Evolutionary conservation across 495 filamentous ascomycete genomes (phyloP).

Genomic region (Ramalina intermedia): DNA sequence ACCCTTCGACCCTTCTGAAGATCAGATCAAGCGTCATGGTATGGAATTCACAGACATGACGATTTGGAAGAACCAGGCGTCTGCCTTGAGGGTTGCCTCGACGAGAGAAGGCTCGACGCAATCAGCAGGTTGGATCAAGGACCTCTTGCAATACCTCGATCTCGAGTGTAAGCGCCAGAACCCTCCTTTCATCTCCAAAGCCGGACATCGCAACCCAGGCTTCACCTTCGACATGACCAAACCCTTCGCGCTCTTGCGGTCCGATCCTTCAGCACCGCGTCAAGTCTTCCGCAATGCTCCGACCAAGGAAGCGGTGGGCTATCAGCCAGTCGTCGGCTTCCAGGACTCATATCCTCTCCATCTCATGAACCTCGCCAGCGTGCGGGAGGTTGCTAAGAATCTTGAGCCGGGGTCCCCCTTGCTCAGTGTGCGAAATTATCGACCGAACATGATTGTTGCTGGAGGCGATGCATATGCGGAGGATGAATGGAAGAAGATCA

Average conservation of each 20-base stretch:
- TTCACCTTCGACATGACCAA: slow-evolving; percentile 49
- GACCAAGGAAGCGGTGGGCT: slow-evolving; percentile 48
- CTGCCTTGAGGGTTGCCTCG: slow-evolving; percentile 40
- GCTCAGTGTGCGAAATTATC: slow-evolving; percentile 58
- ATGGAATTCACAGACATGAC: slow-evolving; percentile 50
- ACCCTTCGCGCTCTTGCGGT: slow-evolving; percentile 55
- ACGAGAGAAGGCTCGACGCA: slow-evolving; percentile 18
- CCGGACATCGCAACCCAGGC: slow-evolving; percentile 28
- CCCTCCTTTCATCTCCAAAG: slow-evolving; percentile 7
- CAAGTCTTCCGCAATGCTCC: slow-evolving; percentile 68
- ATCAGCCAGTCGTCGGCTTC: slow-evolving; percentile 66
- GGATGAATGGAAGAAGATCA: slow-evolving; percentile 64
- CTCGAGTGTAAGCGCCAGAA: neutral
- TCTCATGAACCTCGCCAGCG: slow-evolving; percentile 58
- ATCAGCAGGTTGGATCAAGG: slow-evolving; percentile 12
- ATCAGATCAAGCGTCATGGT: slow-evolving; percentile 33
- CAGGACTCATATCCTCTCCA: slow-evolving; percentile 85
- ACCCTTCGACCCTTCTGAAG: slow-evolving; percentile 46
- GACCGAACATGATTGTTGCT: slow-evolving; percentile 67
- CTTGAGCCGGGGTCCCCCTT: slow-evolving; percentile 42
- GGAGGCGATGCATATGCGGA: slow-evolving; percentile 53
- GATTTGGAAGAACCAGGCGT: slow-evolving; percentile 67
- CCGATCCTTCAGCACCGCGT: slow-evolving; percentile 44
- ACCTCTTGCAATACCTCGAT: neutral
- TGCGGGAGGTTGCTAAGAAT: slow-evolving; percentile 41